Evolutionary conservation across 1,284 basidiomycete genomes (phyloP).

Genomic region (Kalmanozyma brasiliensis): DNA sequence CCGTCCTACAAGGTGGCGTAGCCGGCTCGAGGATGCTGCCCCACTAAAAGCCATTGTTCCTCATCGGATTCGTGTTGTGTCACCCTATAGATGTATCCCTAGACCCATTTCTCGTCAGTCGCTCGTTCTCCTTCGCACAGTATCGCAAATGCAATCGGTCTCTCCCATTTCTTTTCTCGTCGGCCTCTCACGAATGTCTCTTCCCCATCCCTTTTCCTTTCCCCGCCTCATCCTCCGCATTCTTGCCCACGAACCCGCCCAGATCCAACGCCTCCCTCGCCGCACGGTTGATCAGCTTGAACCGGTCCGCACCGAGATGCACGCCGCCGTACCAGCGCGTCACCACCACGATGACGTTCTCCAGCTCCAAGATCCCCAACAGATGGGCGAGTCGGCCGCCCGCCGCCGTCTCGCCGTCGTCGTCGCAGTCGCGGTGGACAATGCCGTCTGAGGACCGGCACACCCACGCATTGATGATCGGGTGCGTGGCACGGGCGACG

Average conservation of each 20-base stretch:
- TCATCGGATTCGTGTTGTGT: slow-evolving; percentile 18
- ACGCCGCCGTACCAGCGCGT: slow-evolving; percentile 66
- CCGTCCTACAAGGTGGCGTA: slow-evolving; percentile 18
- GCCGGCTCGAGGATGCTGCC: slow-evolving; percentile 20
- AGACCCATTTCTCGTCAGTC: neutral
- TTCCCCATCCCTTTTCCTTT: slow-evolving; percentile 31
- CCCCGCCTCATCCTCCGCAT: slow-evolving; percentile 5
- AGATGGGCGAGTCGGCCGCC: slow-evolving; percentile 67
- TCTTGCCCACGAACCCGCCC: slow-evolving; percentile 44
- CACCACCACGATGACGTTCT: slow-evolving; percentile 65
- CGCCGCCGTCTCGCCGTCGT: slow-evolving; percentile 67
- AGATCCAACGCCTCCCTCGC: slow-evolving; percentile 62
- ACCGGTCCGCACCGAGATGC: slow-evolving; percentile 63
- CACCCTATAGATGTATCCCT: slow-evolving; percentile 1
- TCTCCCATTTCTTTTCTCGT: neutral
- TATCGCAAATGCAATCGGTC: slow-evolving; percentile 2
- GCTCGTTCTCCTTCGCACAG: neutral
- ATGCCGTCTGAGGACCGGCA: slow-evolving; percentile 52
- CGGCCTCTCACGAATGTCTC: slow-evolving; percentile 7
- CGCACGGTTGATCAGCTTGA: slow-evolving; percentile 65
- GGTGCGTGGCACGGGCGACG: slow-evolving; percentile 64
- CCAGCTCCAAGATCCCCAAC: slow-evolving; percentile 57
- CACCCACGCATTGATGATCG: slow-evolving; percentile 67
- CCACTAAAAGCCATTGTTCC: slow-evolving; percentile 4
- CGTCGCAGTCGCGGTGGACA: slow-evolving; percentile 65